Evolutionary conservation across 2,329 filamentous ascomycete species (phyloP).

Genomic region (Aspergillus sp.): DNA sequence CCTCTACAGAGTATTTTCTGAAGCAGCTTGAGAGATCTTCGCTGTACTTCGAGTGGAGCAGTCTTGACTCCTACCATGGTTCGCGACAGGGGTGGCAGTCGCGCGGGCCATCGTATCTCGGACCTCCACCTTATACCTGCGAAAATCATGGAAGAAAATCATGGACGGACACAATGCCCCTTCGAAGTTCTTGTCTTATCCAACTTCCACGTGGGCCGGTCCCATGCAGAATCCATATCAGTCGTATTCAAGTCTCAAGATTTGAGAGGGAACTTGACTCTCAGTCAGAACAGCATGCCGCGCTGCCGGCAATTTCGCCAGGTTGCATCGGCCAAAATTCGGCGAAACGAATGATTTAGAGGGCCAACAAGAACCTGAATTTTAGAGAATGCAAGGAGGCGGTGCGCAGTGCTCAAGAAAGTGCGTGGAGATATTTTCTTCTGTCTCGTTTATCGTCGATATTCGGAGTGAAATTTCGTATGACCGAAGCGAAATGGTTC

Average conservation of each 20-base stretch:
- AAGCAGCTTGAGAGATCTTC: background rate
- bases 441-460: background rate
- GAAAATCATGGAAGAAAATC: background rate
- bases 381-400: background rate
- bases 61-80: background rate
- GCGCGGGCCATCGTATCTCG: slow-evolving; percentile 7
- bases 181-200: background rate
- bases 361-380: background rate
- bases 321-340: background rate
- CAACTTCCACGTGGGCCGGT: background rate
- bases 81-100: background rate
- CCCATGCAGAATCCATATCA: background rate
- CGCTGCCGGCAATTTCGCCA: slow-evolving; percentile 1
- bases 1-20: background rate
- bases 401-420: background rate
- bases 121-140: background rate
- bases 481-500: background rate
- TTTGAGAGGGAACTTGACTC: background rate
- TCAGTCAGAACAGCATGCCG: background rate
- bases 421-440: slow-evolving; percentile 2
- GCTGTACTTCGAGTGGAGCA: background rate
- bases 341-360: background rate
- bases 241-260: background rate
- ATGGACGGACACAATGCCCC: background rate
- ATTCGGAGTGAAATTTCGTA: background rate